Evolutionary conservation across 2,329 filamentous ascomycete genomes (phyloP), one percentile per base, ranked within the genome.

Genomic region (Thielaviopsis populi): DNA sequence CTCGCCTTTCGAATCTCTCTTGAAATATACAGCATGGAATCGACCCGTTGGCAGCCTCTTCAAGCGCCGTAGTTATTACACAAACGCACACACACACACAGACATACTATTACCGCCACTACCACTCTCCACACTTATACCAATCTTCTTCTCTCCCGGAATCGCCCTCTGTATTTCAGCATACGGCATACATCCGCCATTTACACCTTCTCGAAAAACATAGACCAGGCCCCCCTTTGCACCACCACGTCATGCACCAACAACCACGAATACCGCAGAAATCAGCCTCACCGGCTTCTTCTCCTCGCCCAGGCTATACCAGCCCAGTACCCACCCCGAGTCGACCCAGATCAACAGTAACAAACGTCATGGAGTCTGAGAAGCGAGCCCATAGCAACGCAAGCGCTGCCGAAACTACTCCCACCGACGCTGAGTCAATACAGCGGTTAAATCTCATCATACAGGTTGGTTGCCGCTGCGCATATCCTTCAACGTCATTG

Each of bases 401-500:
- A 5, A 24, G 30, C 24, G 50, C 83, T 86, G 72, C 85, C 87
- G 66, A 89, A 88, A 70, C 83, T 87, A 69, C 78, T 19, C 10
- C 58, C 2, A 60, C 58, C n/a, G 33, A 13, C 40, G 43, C 30
- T 69, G 88, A 92, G 68, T 83, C 84, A 4, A 76, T 87, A 72
- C 83, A 81, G 75, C 94, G 94, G 77, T 79, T 96, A 69, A 94
- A 95, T 73, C 91, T 96, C 76, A 94, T 97, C 71, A 86, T 96
- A 70, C 89, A 94, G 82, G 91, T 95, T 70, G 58, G 70, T 68
- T 33, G 48, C 8, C 54, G 41, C 40, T 10, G 40, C 30, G 24
- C 53, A 56, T 37, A 19, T 42, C 13, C 30, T 33, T 11, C 15
- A 19, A 27, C 15, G 27, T 7, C 19, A 58, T 22, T 8, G 10